Evolutionary conservation across 2,329 filamentous ascomycete genomes (phyloP), one percentile per base, ranked within the genome.

Genomic region (Aureobasidium leucospermi): DNA sequence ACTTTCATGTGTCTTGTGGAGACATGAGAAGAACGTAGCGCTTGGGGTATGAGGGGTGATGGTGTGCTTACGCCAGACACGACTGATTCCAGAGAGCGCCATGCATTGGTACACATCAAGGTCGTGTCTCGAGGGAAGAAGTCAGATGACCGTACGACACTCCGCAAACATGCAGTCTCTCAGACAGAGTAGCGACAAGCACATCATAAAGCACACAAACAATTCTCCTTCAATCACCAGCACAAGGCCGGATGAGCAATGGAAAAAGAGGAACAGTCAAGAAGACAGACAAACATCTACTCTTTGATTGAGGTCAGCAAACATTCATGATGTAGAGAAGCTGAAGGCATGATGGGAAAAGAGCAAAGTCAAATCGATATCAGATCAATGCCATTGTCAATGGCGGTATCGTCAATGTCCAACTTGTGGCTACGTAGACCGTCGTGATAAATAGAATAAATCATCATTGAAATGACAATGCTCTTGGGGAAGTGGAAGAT

Each of bases 321-420:
- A 28, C 4, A n/a, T 49, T 28, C 32, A 13, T 36, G 8, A 36
- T 13, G 10, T 15, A 36, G 15, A 28, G 4, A 15, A 23, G 32
- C 32, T n/a, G 32, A 49, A 28, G 10, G 19, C n/a, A 19, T 36
- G 31, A 8, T 49, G n/a, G 38, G 32, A 31, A 49, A 36, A 49
- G 47, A 49, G 47, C 47, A 49, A 28, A 28, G 47, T 49, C 47
- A 49, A 23, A 23, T 41, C 48, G 13, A 41, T 52, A 59, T 59
- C 58, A 59, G 58, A 46, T 59, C 47, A 59, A 59, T 51, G 69
- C 68, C 70, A 55, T 62, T 66, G 71, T 73, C 71, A 72, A 63
- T 65, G 67, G 67, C 70, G 65, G 67, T 72, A 65, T 73, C 71
- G 71, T 71, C 71, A 73, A 71, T 67, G 69, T 69, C 67, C 66